A percentile compares a stretch with the other conserved stretches of the same genome.
These are phyloP conservation scores for Cercospora nicotianae DNA, from an alignment of 2,329 filamentous ascomycete species.

Conservation along the genomic window DNA sequence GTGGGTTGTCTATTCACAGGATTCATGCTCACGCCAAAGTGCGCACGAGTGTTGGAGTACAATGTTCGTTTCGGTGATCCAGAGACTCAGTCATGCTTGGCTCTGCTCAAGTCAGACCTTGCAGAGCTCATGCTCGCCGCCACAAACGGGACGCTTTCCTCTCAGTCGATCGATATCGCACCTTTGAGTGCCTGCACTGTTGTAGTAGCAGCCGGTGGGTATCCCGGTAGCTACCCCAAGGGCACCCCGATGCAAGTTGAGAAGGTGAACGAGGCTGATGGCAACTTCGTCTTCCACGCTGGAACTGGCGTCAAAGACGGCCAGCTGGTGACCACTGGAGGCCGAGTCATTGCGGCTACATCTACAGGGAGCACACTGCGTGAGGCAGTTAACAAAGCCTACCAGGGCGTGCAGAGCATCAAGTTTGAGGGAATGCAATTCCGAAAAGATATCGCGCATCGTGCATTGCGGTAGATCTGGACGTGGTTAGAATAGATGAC, in stretches of 20 bases:
- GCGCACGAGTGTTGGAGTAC: slow-evolving; percentile 85
- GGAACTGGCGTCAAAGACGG: slow-evolving; percentile 69
- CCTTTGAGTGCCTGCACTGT: slow-evolving; percentile 79
- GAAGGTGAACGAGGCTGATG: slow-evolving; percentile 52
- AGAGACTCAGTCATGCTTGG: slow-evolving; percentile 83
- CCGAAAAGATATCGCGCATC: slow-evolving; percentile 80
- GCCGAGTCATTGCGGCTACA: slow-evolving; percentile 90
- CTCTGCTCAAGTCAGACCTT: slow-evolving; percentile 80
- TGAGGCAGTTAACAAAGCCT: slow-evolving; percentile 83
- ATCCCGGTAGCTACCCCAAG: slow-evolving; percentile 83
- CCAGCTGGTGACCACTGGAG: slow-evolving; percentile 74
- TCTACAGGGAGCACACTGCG: slow-evolving; percentile 73
- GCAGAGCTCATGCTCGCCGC: slow-evolving; percentile 88
- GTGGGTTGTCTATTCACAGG: slow-evolving; percentile 80
- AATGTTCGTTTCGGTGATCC: slow-evolving; percentile 92
- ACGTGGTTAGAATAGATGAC: background rate
- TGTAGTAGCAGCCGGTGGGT: slow-evolving; percentile 89
- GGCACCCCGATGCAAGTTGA: slow-evolving; percentile 62
- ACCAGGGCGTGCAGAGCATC: slow-evolving; percentile 76
- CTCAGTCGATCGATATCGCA: slow-evolving; percentile 33
- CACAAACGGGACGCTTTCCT: slow-evolving; percentile 70
- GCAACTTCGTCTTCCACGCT: slow-evolving; percentile 83
- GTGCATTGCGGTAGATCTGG: slow-evolving; percentile 42
- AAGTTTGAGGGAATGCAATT: slow-evolving; percentile 88
- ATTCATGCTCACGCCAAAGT: slow-evolving; percentile 83